phyloP scores from a whole-genome alignment of 1,139 yeast species.

The Arxiozyma slooffiae region DNA sequence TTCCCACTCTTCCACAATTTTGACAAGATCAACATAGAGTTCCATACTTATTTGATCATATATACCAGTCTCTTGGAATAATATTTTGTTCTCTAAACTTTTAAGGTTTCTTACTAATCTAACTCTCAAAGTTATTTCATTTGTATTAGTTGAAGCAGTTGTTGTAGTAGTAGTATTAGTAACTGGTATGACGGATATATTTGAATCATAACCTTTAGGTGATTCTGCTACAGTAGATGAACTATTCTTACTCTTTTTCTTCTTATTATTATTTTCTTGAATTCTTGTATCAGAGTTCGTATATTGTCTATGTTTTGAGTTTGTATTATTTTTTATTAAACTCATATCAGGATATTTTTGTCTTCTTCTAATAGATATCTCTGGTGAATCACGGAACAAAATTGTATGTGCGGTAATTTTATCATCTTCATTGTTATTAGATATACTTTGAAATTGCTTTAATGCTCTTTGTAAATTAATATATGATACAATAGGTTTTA shows the following conservation, averaged over 20 bases:
- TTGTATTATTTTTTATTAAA: neutral
- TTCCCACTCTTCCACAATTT: constrained; percentile 42
- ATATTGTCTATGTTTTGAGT: neutral
- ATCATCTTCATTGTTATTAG: constrained; percentile 1
- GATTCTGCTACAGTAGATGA: neutral
- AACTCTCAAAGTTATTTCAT: constrained; percentile 32
- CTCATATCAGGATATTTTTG: constrained; percentile 21
- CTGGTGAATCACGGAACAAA: constrained; percentile 11
- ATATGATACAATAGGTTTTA: constrained; percentile 51
- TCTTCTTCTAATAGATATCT: constrained; percentile 28
- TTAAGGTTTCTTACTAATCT: constrained; percentile 52
- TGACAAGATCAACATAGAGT: constrained; percentile 46
- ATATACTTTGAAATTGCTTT: constrained; percentile 9
- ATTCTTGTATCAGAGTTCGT: neutral
- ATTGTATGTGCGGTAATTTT: constrained; percentile 3
- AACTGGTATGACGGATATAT: constrained; percentile 22
- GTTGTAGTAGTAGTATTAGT: constrained; percentile 2
- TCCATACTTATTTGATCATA: constrained; percentile 50
- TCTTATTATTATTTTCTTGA: neutral
- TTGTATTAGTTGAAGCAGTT: constrained; percentile 3
- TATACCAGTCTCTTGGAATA: constrained; percentile 42
- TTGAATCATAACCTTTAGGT: constrained; percentile 1
- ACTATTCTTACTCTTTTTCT: too few species aligned
- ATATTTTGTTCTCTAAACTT: constrained; percentile 41
- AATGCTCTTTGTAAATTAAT: constrained; percentile 39